A percentile compares a stretch with the other conserved stretches of the same genome.
Evolutionary conservation across 2,329 filamentous ascomycete genomes (phyloP).

Genomic region (Xylariaceae sp.): DNA sequence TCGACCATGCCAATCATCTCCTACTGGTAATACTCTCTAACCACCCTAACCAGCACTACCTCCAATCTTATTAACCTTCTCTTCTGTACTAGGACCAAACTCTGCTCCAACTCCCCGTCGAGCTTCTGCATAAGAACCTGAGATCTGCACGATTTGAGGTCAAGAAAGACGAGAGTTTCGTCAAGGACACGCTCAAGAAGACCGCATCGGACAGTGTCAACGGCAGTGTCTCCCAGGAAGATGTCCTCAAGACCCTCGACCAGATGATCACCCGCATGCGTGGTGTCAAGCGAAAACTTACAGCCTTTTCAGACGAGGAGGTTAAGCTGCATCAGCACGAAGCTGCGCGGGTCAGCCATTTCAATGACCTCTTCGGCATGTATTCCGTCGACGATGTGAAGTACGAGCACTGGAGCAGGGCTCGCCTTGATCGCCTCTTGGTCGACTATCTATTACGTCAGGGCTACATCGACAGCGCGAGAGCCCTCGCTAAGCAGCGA

Average conservation of each 20-base stretch:
- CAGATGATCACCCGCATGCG: conserved; percentile 82
- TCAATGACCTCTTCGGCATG: conserved; percentile 78
- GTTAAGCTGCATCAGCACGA: conserved; percentile 71
- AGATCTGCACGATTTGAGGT: conserved; percentile 76
- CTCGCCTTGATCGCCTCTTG: conserved; percentile 76
- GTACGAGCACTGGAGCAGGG: conserved; percentile 87
- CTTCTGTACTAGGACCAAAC: conserved; percentile 72
- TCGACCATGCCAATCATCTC: conserved; percentile 73
- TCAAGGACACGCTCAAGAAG: conserved; percentile 61
- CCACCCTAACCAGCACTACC: neutral
- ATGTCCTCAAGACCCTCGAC: conserved; percentile 79
- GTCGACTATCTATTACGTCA: conserved; percentile 90
- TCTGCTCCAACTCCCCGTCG: conserved; percentile 86
- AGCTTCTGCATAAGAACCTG: conserved; percentile 91
- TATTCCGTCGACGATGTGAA: conserved; percentile 83
- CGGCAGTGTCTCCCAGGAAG: conserved; percentile 59
- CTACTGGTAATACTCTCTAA: conserved; percentile 56
- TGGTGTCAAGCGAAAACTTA: conserved; percentile 83
- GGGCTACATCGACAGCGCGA: conserved; percentile 77
- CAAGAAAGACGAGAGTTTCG: conserved; percentile 65
- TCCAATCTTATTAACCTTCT: neutral
- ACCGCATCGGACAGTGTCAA: conserved; percentile 66
- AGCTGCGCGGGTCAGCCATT: conserved; percentile 72
- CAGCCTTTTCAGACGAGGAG: conserved; percentile 75
- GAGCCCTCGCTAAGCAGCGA: conserved; percentile 70